Evolutionary conservation across 495 filamentous ascomycete species (phyloP), one percentile per base, ranked within the genome.

Genomic region (Penicillium tannophilum): DNA sequence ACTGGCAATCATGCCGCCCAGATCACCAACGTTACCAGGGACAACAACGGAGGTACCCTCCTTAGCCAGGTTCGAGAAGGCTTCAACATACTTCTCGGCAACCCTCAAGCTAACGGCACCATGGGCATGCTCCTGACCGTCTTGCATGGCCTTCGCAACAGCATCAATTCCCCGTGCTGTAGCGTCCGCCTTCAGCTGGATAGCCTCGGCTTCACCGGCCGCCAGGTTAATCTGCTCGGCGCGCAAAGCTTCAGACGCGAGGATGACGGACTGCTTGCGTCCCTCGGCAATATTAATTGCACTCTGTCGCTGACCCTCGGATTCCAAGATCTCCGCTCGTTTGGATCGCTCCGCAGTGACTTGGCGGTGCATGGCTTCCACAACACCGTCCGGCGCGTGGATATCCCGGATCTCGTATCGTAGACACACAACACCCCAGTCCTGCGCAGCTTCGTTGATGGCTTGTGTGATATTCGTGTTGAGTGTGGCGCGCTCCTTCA

Each of bases 201-300:
- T 98, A 3, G 94, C 94, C 73, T 97, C 89, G 7, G 94, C 90
- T 76, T 98, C 94, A 80, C 94, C 94, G 61, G 75, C 78, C 8
- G 94, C 94, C 67, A 82, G 83, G 77, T 98, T 98, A 74, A 98
- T 93, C 67, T 94, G 84, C 75, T 98, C 95, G 9, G 88, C 83
- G 54, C 85, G 86, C 68, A 93, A 69, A n/a, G 95, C 94, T 77
- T 98, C 94, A 2, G 91, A 96, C 0, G 95, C 95, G 14, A 98
- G 80, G 61, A 98, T 98, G 24, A 96, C 93, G 60, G 84, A 89
- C 80, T 97, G 94, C 76, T 98, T 98, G 70, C 89, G 81, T 58
- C 94, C 94, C 77, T 98, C 94, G 52, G 94, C 94, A 63, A 98
- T 96, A 73, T 98, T 98, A 80, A 98, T 98, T 6, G 94, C 95